Percentiles rank a stretch among this genome's conserved stretches.
Conservation (phyloP, 1,284 basidiomycete genomes). For the Cerioporus squamosus region DNA sequence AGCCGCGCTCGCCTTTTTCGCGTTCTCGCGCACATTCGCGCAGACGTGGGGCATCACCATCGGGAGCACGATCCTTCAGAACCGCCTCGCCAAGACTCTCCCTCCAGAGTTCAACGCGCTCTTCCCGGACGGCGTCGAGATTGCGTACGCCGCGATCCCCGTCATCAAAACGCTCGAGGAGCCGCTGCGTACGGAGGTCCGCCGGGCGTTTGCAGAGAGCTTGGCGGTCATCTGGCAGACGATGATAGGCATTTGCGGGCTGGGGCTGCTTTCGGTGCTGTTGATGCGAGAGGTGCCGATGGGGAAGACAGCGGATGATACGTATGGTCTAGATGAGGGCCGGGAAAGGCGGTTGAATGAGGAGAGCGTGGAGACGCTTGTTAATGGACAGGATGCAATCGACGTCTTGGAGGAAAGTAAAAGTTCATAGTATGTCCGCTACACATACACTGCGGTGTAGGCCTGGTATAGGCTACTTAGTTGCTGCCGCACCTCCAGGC, state of each 20-base stretch:
- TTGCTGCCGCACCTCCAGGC: no score
- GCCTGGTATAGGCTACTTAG: no score
- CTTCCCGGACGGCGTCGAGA: conserved; percentile 25
- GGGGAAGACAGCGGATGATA: not conserved
- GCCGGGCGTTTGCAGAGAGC: conserved; percentile 31
- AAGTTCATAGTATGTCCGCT: no score
- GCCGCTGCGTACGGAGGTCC: conserved; percentile 28
- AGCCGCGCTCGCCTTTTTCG: conserved; percentile 14
- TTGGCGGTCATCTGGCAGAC: conserved; percentile 32
- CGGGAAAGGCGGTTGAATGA: no score
- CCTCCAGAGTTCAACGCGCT: conserved; percentile 27
- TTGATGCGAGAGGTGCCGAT: conserved; percentile 10
- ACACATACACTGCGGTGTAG: no score
- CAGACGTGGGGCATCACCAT: conserved; percentile 36
- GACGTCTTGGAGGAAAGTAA: no score
- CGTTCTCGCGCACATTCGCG: conserved; percentile 15
- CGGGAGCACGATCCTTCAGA: conserved; percentile 35
- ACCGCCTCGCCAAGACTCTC: conserved; percentile 29
- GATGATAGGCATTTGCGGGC: conserved; percentile 27
- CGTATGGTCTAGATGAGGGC: not conserved
- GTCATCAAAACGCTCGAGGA: conserved; percentile 24
- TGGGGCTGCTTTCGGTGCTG: conserved; percentile 17
- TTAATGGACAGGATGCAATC: no score
- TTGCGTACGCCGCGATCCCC: conserved; percentile 35
- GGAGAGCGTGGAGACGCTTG: no score